Percentiles rank a stretch among this genome's conserved stretches.
Evolutionary conservation across 2,329 filamentous ascomycete genomes (phyloP).

Genomic region (Colletotrichum tamarilloi): DNA sequence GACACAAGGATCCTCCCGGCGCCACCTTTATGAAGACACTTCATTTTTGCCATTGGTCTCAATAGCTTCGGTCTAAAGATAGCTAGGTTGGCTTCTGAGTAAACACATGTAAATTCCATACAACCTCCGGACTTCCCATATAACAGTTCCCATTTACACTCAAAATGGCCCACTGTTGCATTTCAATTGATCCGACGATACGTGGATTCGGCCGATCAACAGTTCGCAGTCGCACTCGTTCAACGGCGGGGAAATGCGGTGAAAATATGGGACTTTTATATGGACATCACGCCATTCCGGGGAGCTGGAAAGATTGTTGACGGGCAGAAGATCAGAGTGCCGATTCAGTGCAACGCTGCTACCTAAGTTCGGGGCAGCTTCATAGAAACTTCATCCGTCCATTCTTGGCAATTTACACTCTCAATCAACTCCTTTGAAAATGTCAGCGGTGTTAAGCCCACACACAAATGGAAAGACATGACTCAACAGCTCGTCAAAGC

Average conservation of each 20-base stretch:
- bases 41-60: neutral
- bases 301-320: neutral
- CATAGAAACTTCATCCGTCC: neutral
- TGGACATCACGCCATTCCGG: neutral
- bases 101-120: neutral
- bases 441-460: neutral
- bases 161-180: neutral
- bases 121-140: neutral
- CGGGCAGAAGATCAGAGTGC: neutral
- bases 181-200: neutral
- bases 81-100: neutral
- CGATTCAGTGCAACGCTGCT: neutral
- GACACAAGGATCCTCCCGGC: neutral
- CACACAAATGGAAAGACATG: neutral
- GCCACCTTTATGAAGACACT: neutral
- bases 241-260: neutral
- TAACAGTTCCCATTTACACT: neutral
- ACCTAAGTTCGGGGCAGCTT: neutral
- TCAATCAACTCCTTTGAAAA: neutral
- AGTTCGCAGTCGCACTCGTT: neutral
- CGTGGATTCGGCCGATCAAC: neutral
- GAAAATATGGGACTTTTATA: neutral
- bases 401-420: neutral
- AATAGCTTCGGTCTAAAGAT: neutral
- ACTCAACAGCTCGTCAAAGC: neutral